A percentile compares a stretch with the other conserved stretches of the same genome.
phyloP scores from a whole-genome alignment of 78 protist genomes.

The Bigelowiella natans region DNA sequence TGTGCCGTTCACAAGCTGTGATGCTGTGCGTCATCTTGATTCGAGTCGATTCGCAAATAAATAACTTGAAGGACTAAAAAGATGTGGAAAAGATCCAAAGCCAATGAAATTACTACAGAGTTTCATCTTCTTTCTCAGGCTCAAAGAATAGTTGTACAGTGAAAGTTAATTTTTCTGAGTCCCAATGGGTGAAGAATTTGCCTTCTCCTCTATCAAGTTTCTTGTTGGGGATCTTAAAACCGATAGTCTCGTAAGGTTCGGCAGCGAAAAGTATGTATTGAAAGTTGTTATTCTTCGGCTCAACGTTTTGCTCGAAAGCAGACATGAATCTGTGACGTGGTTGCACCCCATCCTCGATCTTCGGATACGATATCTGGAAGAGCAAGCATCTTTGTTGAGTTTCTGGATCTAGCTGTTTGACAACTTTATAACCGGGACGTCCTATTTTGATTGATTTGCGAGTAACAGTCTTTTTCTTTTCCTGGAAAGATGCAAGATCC shows the following conservation, averaged over 20 bases:
- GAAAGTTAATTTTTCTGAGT: constrained; percentile 29
- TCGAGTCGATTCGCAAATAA: too few relatives aligned
- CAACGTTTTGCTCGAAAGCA: constrained; percentile 84
- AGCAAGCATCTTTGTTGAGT: constrained; percentile 41
- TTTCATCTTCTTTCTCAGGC: background rate
- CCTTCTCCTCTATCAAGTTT: constrained; percentile 52
- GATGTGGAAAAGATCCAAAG: too few relatives aligned
- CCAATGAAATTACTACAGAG: too few relatives aligned
- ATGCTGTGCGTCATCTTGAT: too few relatives aligned
- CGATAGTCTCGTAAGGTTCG: constrained; percentile 94
- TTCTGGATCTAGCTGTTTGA: constrained; percentile 38
- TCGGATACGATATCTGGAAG: constrained; percentile 83
- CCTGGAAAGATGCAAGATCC: background rate
- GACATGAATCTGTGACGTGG: constrained; percentile 93
- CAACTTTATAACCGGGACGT: constrained; percentile 76
- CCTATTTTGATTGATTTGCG: constrained; percentile 72
- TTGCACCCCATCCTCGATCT: constrained; percentile 72
- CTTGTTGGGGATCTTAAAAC: constrained; percentile 76
- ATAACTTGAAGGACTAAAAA: too few relatives aligned
- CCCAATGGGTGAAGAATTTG: constrained; percentile 40
- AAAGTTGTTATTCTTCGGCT: constrained; percentile 40
- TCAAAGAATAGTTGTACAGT: constrained; percentile 31
- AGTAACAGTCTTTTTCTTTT: background rate
- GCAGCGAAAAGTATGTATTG: constrained; percentile 93
- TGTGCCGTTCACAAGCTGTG: too few relatives aligned